Evolutionary conservation across 768 basidiomycete genomes (phyloP), one percentile per base, ranked within the genome.

Genomic region (Daedaleopsis sinensis): DNA sequence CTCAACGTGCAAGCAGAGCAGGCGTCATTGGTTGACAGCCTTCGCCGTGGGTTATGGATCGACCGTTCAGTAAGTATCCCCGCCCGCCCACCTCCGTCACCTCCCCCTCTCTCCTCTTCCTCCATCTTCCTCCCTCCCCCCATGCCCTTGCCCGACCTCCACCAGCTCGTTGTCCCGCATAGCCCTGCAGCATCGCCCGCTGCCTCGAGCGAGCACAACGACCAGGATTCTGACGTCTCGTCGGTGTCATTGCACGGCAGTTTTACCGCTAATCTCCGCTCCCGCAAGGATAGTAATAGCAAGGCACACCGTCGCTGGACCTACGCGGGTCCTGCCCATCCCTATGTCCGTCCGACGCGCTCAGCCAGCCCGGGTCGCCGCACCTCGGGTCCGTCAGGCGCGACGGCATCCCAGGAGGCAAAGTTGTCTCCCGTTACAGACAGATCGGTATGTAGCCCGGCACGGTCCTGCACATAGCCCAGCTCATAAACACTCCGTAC

Each of bases 151-250:
- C 18, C 32, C 9, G 6, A 35, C 52, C 55, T 50, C 15, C 65
- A 59, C 57, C 74, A 69, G 52, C 70, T 65, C 12, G 56, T 74
- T 63, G 65, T 74, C 67, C 57, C 78, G 62, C 59, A 76, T 72
- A 57, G 81, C 35, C 82, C 82, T 37, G 81, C 80, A 47, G 81
- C 80, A 3, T 82, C 80, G 80, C 80, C 81, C 61, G 58, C 71
- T 67, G 10, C 58, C 62, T 65, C 67, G 46, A 39, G 58, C 65
- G 70, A 55, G 59, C 66, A 51, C 58, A 69, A 52, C 68, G 65
- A 62, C 62, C 69, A 35, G 66, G 68, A 60, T 51, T 57, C 49
- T 11, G 52, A 60, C 53, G 52, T 48, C 18, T 58, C 59, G 15
- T 57, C 58, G n/a, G 50, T 55, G 16, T 55, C 62, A 18, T 72